Evolutionary conservation across 192 early-diverging fungal species (phyloP), one percentile per base, ranked within the genome.

Genomic region (Coemansia sp.): DNA sequence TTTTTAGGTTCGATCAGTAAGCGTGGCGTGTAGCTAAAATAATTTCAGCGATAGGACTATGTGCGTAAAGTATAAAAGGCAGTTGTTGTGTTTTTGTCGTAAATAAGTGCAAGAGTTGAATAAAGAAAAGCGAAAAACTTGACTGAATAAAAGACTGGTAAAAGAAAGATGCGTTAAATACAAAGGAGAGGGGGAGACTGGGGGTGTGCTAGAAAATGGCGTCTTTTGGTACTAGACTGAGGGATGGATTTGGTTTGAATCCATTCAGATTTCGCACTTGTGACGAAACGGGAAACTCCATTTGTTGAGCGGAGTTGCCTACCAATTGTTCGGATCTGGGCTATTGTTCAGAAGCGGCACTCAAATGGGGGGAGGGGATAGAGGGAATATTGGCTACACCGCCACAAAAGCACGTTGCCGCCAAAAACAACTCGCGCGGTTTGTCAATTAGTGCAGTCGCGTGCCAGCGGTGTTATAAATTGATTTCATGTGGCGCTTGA

Each of bases 271-370:
- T 50, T 50, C 9, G 9, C 20, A 20, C 8, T 50, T 50, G 57
- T 18, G 31, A 34, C 57, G 29, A 60, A 60, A 34, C 57, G 57
- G 57, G 57, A 31, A 60, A 33, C 3, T 8, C 10, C 29, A 60
- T 60, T 60, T 31, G 29, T 60, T 60, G 57, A 60, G 57, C 57
- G 29, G 57, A 60, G 31, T 33, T 34, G 57, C 5, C 57, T 33
- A 60, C 15, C 31, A 31, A 60, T 60, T 60, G 57, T 60, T 22
- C 0, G 24, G 50, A 8, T 33, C 31, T 18, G 12, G 31, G 15
- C 10, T 16, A 60, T 60, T 60, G 57, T 60, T 36, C 57, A 34
- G 6, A 33, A 60, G 29, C 29, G 57, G 29, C 57, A 24, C 57
- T 4, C 57, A 60, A 57, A 60, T n/a, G 11, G 57, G 57, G 57